Conservation (phyloP, 2,329 filamentous ascomycete species). For the Penicillium polonicum region DNA sequence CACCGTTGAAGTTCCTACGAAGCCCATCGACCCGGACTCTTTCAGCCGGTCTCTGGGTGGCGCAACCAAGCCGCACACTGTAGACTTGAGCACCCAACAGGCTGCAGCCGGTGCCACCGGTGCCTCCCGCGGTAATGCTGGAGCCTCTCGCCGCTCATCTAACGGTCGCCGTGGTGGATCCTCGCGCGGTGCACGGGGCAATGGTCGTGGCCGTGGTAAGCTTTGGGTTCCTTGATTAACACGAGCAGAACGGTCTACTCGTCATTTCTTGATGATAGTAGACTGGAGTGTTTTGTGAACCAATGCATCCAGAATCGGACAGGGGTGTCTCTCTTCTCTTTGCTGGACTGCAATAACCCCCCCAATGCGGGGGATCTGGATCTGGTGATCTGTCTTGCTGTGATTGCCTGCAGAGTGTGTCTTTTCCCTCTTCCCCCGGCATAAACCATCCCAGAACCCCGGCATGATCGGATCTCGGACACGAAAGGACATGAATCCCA, state of each 20-base stretch:
- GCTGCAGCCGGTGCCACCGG: slow-evolving; percentile 19
- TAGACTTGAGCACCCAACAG: slow-evolving; percentile 36
- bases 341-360: slow-evolving; percentile 14
- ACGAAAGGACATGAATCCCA: slow-evolving; percentile 13
- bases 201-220: slow-evolving; percentile 42
- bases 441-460: slow-evolving; percentile 14
- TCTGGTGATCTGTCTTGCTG: slow-evolving; percentile 10
- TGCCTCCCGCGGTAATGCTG: slow-evolving; percentile 35
- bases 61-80: slow-evolving; percentile 27
- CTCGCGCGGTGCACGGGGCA: slow-evolving; percentile 38
- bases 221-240: slow-evolving; percentile 46
- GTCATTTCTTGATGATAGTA: slow-evolving; percentile 17
- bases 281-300: slow-evolving; percentile 16
- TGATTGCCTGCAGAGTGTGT: slow-evolving; percentile 13
- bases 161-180: slow-evolving; percentile 36
- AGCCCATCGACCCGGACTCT: slow-evolving; percentile 50
- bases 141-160: slow-evolving; percentile 34
- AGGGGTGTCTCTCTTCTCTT: slow-evolving; percentile 22
- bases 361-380: not conserved
- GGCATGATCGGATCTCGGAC: slow-evolving; percentile 7
- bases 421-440: slow-evolving; percentile 13
- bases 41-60: slow-evolving; percentile 45
- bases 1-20: slow-evolving; percentile 45
- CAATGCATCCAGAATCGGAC: slow-evolving; percentile 20
- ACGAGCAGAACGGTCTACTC: slow-evolving; percentile 22